These are phyloP conservation scores for Hygrophorus russula DNA, from an alignment of 768 basidiomycete genomes.

Conservation along the genomic window DNA sequence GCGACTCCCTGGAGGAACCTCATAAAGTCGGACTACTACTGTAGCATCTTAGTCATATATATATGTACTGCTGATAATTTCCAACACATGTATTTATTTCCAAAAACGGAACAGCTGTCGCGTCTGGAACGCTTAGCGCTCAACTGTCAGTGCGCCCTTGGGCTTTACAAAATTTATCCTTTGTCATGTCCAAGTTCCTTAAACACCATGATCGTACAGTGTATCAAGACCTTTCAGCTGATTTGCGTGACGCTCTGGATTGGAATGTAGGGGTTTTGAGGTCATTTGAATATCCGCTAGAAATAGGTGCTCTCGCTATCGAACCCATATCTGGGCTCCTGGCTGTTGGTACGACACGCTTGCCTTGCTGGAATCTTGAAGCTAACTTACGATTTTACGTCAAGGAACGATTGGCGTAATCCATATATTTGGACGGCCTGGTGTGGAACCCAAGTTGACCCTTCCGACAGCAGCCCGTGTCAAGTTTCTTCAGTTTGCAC, in stretches of 20 bases:
- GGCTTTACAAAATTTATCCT: too few species aligned
- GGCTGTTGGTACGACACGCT: slow-evolving; percentile 36
- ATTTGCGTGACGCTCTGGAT: slow-evolving; percentile 41
- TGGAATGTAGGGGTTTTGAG: slow-evolving; percentile 45
- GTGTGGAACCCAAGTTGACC: slow-evolving; percentile 41
- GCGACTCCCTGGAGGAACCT: slow-evolving; percentile 2
- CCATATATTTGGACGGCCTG: slow-evolving; percentile 55
- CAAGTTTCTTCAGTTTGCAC: slow-evolving; percentile 54
- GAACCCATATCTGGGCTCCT: slow-evolving; percentile 52
- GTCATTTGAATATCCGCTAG: slow-evolving; percentile 35
- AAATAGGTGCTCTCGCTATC: slow-evolving; percentile 41
- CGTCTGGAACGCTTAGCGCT: too few species aligned
- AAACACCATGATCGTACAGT: slow-evolving; percentile 21
- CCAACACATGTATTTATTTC: too few species aligned
- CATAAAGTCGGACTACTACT: slow-evolving; percentile 12
- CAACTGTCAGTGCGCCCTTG: too few species aligned
- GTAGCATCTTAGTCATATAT: slow-evolving; percentile 9
- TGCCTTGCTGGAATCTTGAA: neutral
- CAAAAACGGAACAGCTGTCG: too few species aligned
- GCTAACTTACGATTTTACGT: slow-evolving; percentile 13
- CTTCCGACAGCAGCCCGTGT: slow-evolving; percentile 35
- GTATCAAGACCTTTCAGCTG: slow-evolving; percentile 44
- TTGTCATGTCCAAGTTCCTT: slow-evolving; percentile 25
- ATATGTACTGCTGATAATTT: slow-evolving; percentile 10
- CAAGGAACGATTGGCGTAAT: slow-evolving; percentile 58